Conservation (phyloP, 2,329 filamentous ascomycete genomes). For the Apiospora hydei region DNA sequence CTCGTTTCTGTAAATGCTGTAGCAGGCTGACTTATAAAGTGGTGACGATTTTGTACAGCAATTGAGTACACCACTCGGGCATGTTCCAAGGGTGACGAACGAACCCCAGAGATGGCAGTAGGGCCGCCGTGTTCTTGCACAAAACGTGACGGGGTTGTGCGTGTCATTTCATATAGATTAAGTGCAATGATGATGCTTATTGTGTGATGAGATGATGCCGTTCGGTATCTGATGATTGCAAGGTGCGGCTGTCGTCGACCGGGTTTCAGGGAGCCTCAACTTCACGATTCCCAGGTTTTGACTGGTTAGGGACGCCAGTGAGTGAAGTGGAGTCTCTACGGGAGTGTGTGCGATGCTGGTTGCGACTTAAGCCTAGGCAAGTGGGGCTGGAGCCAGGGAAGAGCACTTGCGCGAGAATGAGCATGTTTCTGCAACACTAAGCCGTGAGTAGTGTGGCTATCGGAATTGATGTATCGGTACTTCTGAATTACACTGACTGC, state of each 20-base stretch:
- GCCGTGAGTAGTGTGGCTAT: neutral
- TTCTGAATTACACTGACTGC: neutral
- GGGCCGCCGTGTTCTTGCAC: neutral
- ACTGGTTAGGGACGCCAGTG: neutral
- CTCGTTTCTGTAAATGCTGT: neutral
- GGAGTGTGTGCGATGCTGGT: neutral
- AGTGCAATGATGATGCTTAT: neutral
- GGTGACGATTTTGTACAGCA: neutral
- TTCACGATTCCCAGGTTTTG: neutral
- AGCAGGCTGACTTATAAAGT: neutral
- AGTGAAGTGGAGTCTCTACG: neutral
- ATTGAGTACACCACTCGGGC: neutral
- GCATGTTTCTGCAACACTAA: neutral
- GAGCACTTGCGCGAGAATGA: neutral
- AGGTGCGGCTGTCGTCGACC: neutral
- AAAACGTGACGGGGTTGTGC: neutral
- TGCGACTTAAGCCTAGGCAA: neutral
- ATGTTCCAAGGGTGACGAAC: neutral
- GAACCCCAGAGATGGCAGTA: neutral
- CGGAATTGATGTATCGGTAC: neutral
- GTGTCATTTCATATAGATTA: neutral
- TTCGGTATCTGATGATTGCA: neutral
- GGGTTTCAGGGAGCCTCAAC: conserved; percentile 13
- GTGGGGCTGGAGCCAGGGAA: neutral
- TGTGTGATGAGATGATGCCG: neutral